Evolutionary conservation across 2,329 filamentous ascomycete genomes (phyloP), one percentile per base, ranked within the genome.

Genomic region (Aspergillus pseudoglaucus): DNA sequence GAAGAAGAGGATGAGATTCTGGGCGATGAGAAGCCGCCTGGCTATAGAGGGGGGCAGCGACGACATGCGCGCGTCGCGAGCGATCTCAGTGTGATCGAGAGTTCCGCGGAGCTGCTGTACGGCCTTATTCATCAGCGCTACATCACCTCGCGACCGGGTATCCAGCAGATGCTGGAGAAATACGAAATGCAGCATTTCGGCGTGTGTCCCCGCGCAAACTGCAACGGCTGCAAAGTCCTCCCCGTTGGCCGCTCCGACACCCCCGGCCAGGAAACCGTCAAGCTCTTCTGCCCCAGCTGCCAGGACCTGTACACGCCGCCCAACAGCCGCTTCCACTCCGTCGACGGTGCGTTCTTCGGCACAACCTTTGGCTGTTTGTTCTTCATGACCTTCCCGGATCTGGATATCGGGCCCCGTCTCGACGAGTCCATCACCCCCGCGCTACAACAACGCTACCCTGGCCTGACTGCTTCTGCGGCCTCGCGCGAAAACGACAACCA

Each of bases 111-210:
- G 75, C 84, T 97, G 75, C 84, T 98, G 20, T 98, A 98, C 72
- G 93, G 93, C 37, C 81, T 98, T 50, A 98, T 98, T 69, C 93
- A 98, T 73, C 93, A 97, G 70, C 87, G 93, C 48, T 98, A 96
- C 71, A 97, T 98, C 72, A 97, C 90, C 63, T 96, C 90, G 20
- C 82, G 93, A 50, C 89, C 88, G 2, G 93, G 93, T 45, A 97
- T 98, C 61, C 91, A 97, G 72, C 90, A 96, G 68, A 98, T 98
- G 93, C 89, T 90, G 53, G 93, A 98, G 71, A 98, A 98, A 70
- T 98, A 97, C 75, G 91, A 97, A 70, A 79, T 95, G 43, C 87
- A 90, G 52, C 91, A 98, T 73, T 98, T 98, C 65, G 93, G 93
- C 46, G 84, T 86, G 58, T 98, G 93, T 68, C 93, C 93, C n/a